A percentile compares a stretch with the other conserved stretches of the same genome.
These are phyloP conservation scores for Amorphotheca resinae DNA, from an alignment of 495 filamentous ascomycete genomes.

Conservation along the genomic window DNA sequence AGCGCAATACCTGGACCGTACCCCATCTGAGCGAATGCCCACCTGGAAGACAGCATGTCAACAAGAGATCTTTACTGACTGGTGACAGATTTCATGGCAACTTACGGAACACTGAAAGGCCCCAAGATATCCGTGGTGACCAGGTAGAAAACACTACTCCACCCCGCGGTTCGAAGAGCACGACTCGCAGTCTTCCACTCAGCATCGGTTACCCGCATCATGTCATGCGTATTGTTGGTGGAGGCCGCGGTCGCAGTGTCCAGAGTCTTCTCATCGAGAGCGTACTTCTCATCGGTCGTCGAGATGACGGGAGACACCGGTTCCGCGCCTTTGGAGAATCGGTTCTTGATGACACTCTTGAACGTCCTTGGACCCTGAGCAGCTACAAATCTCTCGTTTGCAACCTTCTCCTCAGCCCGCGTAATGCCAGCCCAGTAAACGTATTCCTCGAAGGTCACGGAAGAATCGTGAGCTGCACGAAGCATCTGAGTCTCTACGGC, in stretches of 20 bases:
- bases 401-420: constrained; percentile 29
- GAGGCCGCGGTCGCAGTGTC: neutral
- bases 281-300: neutral
- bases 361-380: constrained; percentile 18
- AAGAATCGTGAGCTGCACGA: constrained; percentile 8
- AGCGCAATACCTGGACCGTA: constrained; percentile 37
- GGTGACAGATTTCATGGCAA: too few relatives aligned
- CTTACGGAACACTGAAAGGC: constrained; percentile 33
- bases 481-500: constrained; percentile 12
- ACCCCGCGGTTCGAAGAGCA: constrained; percentile 35
- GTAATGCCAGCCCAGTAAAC: constrained; percentile 35
- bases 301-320: neutral
- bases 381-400: constrained; percentile 21
- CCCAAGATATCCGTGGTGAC: constrained; percentile 49
- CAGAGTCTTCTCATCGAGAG: constrained; percentile 6
- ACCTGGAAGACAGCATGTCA: constrained; percentile 5
- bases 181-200: constrained; percentile 34
- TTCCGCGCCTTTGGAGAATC: constrained; percentile 19
- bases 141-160: constrained; percentile 40
- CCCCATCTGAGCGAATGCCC: constrained; percentile 23
- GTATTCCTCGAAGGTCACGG: constrained; percentile 31
- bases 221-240: constrained; percentile 7
- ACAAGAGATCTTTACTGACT: too few relatives aligned
- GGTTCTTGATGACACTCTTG: constrained; percentile 19
- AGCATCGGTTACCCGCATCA: constrained; percentile 20